phyloP scores from a whole-genome alignment of 352 stramenopile genomes.

The Globisporangium canariense region DNA sequence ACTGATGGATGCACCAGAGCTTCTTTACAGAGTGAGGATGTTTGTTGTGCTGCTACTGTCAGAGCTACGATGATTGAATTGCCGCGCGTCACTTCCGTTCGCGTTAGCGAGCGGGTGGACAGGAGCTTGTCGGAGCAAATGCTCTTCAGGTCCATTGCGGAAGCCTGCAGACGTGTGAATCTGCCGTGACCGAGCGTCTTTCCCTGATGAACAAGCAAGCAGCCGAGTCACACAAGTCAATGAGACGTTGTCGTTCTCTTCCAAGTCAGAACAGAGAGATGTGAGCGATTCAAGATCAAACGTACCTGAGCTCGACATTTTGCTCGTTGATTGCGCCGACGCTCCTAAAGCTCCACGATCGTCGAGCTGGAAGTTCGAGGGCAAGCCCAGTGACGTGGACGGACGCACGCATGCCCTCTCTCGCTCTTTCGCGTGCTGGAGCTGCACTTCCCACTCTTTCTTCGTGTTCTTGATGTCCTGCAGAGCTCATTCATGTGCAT shows the following conservation, averaged over 20 bases:
- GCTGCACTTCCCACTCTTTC: slow-evolving; percentile 67
- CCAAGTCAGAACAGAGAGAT: not conserved
- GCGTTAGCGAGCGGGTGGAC: slow-evolving; percentile 25
- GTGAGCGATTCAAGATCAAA: not conserved
- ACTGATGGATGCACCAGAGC: not conserved
- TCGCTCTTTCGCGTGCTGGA: slow-evolving; percentile 45
- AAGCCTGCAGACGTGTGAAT: slow-evolving; percentile 59
- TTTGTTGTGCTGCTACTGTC: slow-evolving; percentile 27
- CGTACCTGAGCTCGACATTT: slow-evolving; percentile 11
- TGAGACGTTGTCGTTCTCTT: not conserved
- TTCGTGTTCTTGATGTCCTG: slow-evolving; percentile 80
- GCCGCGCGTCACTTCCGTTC: slow-evolving; percentile 11
- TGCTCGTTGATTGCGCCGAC: slow-evolving; percentile 1
- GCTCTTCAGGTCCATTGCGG: slow-evolving; percentile 38
- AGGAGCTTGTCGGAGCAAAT: slow-evolving; percentile 32
- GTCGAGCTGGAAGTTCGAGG: slow-evolving; percentile 14
- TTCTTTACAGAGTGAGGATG: slow-evolving; percentile 61
- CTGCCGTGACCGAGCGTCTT: slow-evolving; percentile 21
- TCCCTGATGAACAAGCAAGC: not conserved
- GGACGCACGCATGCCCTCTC: slow-evolving; percentile 38
- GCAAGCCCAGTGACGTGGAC: slow-evolving; percentile 53
- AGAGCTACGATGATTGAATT: not conserved
- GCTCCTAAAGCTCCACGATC: slow-evolving; percentile 2
- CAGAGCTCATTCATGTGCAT: not conserved
- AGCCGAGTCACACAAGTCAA: not conserved